Conservation (phyloP, 805 yeast species). For the Barnettozyma siamensis region DNA sequence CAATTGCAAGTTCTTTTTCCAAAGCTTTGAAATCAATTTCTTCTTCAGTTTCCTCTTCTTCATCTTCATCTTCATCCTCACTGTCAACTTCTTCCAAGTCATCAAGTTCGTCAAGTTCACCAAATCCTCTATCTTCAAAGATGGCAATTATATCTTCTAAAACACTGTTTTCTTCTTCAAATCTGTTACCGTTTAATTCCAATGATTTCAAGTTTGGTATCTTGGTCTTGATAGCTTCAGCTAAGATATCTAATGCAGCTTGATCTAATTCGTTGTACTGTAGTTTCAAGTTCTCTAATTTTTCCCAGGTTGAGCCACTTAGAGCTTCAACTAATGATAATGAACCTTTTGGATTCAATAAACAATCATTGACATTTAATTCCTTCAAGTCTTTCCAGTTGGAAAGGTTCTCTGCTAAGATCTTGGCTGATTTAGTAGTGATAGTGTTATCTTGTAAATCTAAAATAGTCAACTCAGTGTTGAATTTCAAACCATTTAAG, state of each 20-base stretch:
- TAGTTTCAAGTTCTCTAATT: conserved; percentile 57
- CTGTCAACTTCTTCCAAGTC: conserved; percentile 81
- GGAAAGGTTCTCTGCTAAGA: conserved; percentile 55
- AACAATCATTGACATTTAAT: conserved; percentile 83
- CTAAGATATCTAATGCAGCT: conserved; percentile 54
- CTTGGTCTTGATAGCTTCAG: conserved; percentile 44
- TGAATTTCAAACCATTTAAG: conserved; percentile 60
- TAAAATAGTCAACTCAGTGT: conserved; percentile 55
- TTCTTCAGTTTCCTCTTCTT: conserved; percentile 39
- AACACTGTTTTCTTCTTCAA: conserved; percentile 79
- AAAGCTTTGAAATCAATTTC: conserved; percentile 21
- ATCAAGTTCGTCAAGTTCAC: conserved; percentile 88
- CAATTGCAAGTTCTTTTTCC: conserved; percentile 36
- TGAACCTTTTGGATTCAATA: conserved; percentile 77
- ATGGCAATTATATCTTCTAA: conserved; percentile 54
- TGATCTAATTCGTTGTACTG: conserved; percentile 86
- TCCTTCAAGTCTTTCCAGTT: conserved; percentile 68
- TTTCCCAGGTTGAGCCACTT: conserved; percentile 29
- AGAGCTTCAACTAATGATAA: conserved; percentile 46
- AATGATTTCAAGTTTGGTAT: conserved; percentile 57
- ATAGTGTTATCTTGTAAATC: conserved; percentile 96
- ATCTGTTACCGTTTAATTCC: conserved; percentile 91
- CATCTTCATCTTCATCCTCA: conserved; percentile 38
- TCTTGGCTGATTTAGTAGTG: conserved; percentile 59
- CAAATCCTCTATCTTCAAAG: conserved; percentile 68